phyloP scores from a whole-genome alignment of 768 basidiomycete species.

The Leccinellum luteum region DNA sequence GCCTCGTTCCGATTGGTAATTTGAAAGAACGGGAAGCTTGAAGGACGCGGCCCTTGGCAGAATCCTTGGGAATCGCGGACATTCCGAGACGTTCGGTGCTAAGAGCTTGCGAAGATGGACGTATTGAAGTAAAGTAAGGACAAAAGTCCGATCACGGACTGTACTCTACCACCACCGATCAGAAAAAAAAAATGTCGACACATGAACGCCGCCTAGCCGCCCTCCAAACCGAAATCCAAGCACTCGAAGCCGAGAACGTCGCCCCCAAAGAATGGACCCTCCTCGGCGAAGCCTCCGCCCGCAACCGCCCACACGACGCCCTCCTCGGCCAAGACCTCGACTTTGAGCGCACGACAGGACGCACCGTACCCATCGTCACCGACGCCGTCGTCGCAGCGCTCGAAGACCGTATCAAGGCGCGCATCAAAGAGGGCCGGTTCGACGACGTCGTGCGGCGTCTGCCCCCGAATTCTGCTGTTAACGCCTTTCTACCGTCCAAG shows the following conservation, averaged over 20 bases:
- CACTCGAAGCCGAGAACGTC: conserved; percentile 84
- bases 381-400: conserved; percentile 79
- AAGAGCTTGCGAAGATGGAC: too few species aligned
- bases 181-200: conserved; percentile 9
- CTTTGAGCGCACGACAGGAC: conserved; percentile 87
- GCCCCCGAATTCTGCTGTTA: conserved; percentile 46
- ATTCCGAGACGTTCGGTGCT: too few species aligned
- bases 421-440: conserved; percentile 82
- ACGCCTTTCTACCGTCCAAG: conserved; percentile 89
- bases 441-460: conserved; percentile 91
- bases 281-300: conserved; percentile 84
- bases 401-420: conserved; percentile 87
- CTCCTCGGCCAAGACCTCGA: conserved; percentile 93
- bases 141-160: too few species aligned
- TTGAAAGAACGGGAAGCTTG: too few species aligned
- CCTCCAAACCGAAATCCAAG: conserved; percentile 73
- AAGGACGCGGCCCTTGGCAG: too few species aligned
- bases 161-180: too few species aligned
- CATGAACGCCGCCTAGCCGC: conserved; percentile 77
- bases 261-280: conserved; percentile 90
- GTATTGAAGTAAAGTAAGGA: too few species aligned
- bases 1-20: too few species aligned
- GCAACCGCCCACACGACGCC: conserved; percentile 84
- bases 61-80: too few species aligned
- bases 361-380: conserved; percentile 84